These are phyloP conservation scores for Posidonia australis DNA, from an alignment of 106 monocot species.

Conservation along the genomic window DNA sequence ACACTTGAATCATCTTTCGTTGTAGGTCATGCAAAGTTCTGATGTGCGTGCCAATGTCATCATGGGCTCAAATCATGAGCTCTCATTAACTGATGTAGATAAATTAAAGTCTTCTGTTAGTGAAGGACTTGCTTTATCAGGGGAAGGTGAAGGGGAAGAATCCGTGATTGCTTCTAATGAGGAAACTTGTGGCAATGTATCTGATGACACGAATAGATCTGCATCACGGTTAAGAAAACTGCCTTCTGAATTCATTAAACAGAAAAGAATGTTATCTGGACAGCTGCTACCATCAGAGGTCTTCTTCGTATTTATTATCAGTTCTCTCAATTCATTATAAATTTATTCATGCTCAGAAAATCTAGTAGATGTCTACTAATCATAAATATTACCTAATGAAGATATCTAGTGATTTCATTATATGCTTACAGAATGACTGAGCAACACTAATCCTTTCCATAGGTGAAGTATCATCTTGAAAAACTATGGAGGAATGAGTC, in stretches of 20 bases:
- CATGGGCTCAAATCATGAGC: conserved; percentile 11
- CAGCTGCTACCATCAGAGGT: conserved; percentile 58
- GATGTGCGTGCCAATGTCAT: conserved; percentile 42
- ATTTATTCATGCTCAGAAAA: no score
- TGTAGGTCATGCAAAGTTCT: conserved; percentile 25
- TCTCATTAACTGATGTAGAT: conserved; percentile 9
- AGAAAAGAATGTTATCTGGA: conserved; percentile 28
- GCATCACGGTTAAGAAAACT: conserved; percentile 7
- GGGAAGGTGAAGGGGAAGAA: conserved; percentile 9
- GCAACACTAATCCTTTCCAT: background rate
- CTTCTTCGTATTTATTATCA: background rate
- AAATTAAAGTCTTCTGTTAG: background rate
- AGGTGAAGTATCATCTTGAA: conserved; percentile 64
- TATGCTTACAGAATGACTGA: background rate
- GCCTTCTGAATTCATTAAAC: conserved; percentile 25
- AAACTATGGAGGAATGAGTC: conserved; percentile 63
- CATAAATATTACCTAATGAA: background rate
- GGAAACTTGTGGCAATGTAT: conserved; percentile 8
- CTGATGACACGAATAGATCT: background rate
- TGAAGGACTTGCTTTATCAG: background rate
- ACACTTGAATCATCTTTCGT: background rate
- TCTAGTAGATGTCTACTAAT: background rate
- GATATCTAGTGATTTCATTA: background rate
- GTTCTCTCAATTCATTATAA: no score
- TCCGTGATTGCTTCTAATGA: background rate